phyloP scores from a whole-genome alignment of 768 basidiomycete species.

The Boletus sp. region DNA sequence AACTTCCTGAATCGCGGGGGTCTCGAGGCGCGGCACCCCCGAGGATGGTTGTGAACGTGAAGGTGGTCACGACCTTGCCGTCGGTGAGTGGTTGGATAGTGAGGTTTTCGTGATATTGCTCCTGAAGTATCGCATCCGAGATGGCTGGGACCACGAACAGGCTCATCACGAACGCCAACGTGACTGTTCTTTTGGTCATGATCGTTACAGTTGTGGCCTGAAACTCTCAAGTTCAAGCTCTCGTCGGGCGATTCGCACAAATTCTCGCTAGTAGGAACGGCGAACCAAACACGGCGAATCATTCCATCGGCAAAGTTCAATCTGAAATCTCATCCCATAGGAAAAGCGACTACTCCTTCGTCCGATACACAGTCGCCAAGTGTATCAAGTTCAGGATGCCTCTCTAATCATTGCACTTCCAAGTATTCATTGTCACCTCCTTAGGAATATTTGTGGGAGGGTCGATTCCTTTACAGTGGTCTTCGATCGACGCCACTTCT shows the following conservation, averaged over 20 bases:
- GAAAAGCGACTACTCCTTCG: too few species aligned
- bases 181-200: slow-evolving; percentile 6
- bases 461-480: neutral
- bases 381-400: neutral
- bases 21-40: slow-evolving; percentile 53
- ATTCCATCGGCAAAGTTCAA: neutral
- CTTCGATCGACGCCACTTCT: too few species aligned
- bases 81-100: slow-evolving; percentile 64
- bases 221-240: neutral
- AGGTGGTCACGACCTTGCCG: slow-evolving; percentile 78
- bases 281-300: neutral
- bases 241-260: neutral
- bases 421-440: neutral
- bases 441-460: neutral
- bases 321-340: neutral
- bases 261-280: too few species aligned
- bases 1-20: slow-evolving; percentile 44
- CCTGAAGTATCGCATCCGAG: slow-evolving; percentile 12
- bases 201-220: too few species aligned
- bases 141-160: slow-evolving; percentile 9
- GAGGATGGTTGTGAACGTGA: slow-evolving; percentile 73
- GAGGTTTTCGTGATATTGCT: slow-evolving; percentile 50
- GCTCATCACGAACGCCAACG: slow-evolving; percentile 4
- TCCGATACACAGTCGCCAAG: neutral
- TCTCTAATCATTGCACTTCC: neutral